Evolutionary conservation across 108 stramenopile species (phyloP), one percentile per base, ranked within the genome.

Genomic region (Nitzschia sp.): DNA sequence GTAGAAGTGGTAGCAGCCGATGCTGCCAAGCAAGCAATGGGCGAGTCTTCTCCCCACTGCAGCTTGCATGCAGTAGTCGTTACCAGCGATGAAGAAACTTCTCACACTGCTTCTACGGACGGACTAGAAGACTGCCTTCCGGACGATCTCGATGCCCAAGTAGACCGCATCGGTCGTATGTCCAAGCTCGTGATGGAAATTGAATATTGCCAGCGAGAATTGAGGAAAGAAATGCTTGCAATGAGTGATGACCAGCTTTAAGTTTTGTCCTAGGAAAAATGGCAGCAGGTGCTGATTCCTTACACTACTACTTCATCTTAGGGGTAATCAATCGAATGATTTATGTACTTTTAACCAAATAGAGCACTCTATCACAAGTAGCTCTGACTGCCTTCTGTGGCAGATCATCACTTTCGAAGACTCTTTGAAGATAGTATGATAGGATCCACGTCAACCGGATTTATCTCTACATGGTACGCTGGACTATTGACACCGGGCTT

Each of bases 101-200:
- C 26, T 21, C 6, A 3, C 9, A 29, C 29, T 25, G 3, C 4
- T 2, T 5, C 5, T 3, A 5, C 24, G 3, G 56, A 57, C 8
- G 27, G 5, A n/a, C 15, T 17, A 5, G 18, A n/a, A 23, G 6
- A 6, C 5, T 11, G 18, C 6, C 29, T 31, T 57, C 11, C 27
- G 29, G 27, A 31, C 15, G 56, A 57, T 31, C 31, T 32, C 26
- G 5, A 5, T 25, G 9, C 29, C 13, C 56, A 57, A 32, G 31
- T 57, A 13, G 56, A 57, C 30, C 56, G 56, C 3, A 28, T 57
- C 18, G 56, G 56, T 5, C 26, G 31, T 8, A 57, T 57, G 27
- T 57, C 56, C 6, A 28, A 32, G 8, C 31, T 57, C 15, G 18
- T 57, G 15, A 32, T 57, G 27, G 29, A 57, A 57, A 31, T 57